Percentiles rank a stretch among this genome's conserved stretches.
phyloP scores from a whole-genome alignment of 306 rosid genomes.

The Ochetophila trinervis region DNA sequence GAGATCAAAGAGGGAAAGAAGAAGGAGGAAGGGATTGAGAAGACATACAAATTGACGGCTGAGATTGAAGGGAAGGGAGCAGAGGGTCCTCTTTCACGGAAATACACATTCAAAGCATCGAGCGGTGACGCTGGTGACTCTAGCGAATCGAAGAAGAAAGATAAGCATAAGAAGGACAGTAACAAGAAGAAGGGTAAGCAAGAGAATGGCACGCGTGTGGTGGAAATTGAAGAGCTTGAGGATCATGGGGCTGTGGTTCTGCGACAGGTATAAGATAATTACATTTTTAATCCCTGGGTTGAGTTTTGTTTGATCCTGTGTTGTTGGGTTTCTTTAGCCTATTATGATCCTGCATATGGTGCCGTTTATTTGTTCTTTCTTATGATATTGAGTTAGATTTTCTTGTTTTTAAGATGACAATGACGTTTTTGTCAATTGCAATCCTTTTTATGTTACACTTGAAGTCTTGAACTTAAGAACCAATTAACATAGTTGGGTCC shows the following conservation, averaged over 20 bases:
- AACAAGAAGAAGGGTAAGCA: constrained; percentile 40
- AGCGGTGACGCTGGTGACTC: constrained; percentile 32
- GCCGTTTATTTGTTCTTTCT: not conserved
- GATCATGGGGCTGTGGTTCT: constrained; percentile 61
- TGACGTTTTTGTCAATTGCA: not conserved
- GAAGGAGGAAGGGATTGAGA: constrained; percentile 27
- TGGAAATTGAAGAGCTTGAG: constrained; percentile 73
- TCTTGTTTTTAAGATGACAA: not conserved
- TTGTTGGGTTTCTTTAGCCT: not conserved
- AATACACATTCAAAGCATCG: constrained; percentile 54
- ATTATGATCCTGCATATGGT: not conserved
- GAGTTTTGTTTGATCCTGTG: not conserved
- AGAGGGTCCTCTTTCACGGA: constrained; percentile 44
- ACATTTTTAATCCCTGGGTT: not conserved
- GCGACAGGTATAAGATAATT: constrained; percentile 57
- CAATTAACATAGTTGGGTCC: not conserved
- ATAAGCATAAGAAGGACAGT: constrained; percentile 14
- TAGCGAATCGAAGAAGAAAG: constrained; percentile 37
- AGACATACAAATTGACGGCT: constrained; percentile 73
- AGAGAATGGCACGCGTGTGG: constrained; percentile 48
- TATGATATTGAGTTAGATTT: not conserved
- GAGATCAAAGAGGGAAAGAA: constrained; percentile 60
- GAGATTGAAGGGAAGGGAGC: constrained; percentile 72
- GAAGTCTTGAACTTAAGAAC: not conserved
- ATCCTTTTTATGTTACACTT: not conserved